Base-by-base conservation (phyloP, 2,329 filamentous ascomycete species). In the Epichloe bromicola region DNA sequence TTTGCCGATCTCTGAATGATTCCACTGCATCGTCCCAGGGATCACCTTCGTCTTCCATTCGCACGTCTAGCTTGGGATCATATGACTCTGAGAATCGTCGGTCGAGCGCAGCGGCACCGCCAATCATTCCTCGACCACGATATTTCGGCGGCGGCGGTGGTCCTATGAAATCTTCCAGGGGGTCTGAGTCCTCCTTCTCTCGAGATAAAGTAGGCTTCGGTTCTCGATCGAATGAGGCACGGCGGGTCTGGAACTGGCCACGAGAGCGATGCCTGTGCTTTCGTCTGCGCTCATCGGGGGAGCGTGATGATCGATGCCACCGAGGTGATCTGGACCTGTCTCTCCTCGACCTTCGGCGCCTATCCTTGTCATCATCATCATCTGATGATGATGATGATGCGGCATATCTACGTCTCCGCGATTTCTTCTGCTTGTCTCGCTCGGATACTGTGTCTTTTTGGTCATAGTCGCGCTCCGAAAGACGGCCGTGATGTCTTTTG, bases 1-100 rank as follows among this genome's bases (percentile, higher is more conserved):
- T 57, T 57, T 87, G 79, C n/a, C 88, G 80, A 63, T 95, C 88
- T 39, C 85, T 78, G 51, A 88, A 74, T 4, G 83, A 82, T 66
- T 95, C 88, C 1, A 93, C 72, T 1, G 86, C 82, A 58, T 87
- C 79, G 43, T 87, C 85, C 89, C 88, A 95, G 53, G 87, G 33
- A 19, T 38, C 80, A 54, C 74, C 74, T 20, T 65, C 66, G 8
- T 70, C 67, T 54, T 75, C 74, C 46, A 72, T 67, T 39, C 74
- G 68, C 3, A 84, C 66, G 58, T 86, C 79, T n/a, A 70, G 63
- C 6, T 66, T 74, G 0, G 77, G 75, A 53, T 80, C 73, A 58
- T 84, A 85, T 47, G 72, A 76, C 1, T 80, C 71, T 1, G 85
- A 82, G 65, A 96, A 97, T 49, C 86, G 86, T 23, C 77, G 73